Base-by-base conservation (phyloP, 2,329 filamentous ascomycete genomes). In the Sporothrix humicola region DNA sequence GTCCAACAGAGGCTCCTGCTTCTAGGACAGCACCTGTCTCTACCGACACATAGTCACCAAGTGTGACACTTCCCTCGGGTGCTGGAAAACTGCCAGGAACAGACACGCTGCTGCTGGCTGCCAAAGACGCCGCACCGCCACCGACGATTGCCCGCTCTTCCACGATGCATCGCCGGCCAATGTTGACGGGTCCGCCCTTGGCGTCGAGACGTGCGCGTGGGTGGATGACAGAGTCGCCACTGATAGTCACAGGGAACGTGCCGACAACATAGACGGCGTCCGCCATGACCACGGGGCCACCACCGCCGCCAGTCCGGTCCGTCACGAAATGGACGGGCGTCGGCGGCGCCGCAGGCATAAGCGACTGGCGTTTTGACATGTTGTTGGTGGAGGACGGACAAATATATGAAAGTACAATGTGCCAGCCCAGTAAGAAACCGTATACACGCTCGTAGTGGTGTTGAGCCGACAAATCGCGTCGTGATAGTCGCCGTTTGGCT, bases 151-250 rank as follows among this genome's bases (percentile, higher is more conserved):
- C 82, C 73, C 89, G 84, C 82, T 98, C 96, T 77, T 92, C 90
- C 59, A 98, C 86, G 63, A 97, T 92, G 78, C 93, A 96, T 71
- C 92, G 90, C 74, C 93, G 90, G 37, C 95, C 94, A 74, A 97
- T 88, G 42, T 90, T 90, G 77, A 98, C 90, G 59, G 94, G 91
- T 4, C 94, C 94, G 70, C 91, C 87, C 73, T 90, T 90, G 9
- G 95, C 92, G 78, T 94, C 92, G 73, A 98, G 87, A 75, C 91
- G 90, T 17, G 91, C 89, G 68, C 95, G 93, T 0, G 96, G 95
- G 79, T 98, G 95, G n/a, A 99, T 83, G 7, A 98, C 88, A 3
- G 90, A 91, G 79, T 94, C 91, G 31, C 92, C 87, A 73, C 91
- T 91, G 76, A 98, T 90, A 61, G 89, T 91, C 76, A 99, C 93